A percentile compares a stretch with the other conserved stretches of the same genome.
phyloP scores from a whole-genome alignment of 1,284 basidiomycete genomes.

The Trametes hirsuta region DNA sequence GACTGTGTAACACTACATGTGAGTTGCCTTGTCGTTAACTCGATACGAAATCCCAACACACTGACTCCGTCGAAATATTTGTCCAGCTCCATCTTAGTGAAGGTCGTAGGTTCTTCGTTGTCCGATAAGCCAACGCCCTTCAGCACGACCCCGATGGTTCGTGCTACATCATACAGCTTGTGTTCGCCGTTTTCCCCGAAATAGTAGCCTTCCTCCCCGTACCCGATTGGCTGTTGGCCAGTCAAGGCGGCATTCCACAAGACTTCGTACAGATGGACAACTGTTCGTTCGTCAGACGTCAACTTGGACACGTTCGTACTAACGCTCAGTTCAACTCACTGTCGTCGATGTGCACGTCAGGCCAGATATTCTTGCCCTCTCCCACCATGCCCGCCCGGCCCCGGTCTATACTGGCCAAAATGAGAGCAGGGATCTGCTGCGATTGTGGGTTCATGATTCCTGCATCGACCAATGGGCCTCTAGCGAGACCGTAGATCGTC shows the following conservation, averaged over 20 bases:
- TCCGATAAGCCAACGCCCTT: constrained; percentile 32
- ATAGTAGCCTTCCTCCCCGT: constrained; percentile 50
- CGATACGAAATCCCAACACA: not conserved
- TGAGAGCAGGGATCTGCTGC: constrained; percentile 25
- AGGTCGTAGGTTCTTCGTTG: constrained; percentile 32
- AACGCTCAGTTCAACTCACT: not conserved
- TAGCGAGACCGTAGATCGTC: constrained; percentile 41
- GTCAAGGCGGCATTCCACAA: constrained; percentile 23
- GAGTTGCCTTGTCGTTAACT: not conserved
- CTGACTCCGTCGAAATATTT: constrained; percentile 25
- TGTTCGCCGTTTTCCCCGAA: constrained; percentile 52
- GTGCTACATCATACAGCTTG: constrained; percentile 37
- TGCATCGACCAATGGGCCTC: constrained; percentile 36
- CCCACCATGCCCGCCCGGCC: constrained; percentile 39
- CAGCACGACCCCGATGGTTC: constrained; percentile 41
- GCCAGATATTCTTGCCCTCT: constrained; percentile 34
- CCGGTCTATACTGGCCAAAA: constrained; percentile 33
- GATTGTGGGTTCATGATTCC: constrained; percentile 41
- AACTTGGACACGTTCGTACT: not conserved
- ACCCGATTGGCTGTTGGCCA: constrained; percentile 24
- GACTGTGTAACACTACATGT: not conserved
- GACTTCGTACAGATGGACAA: constrained; percentile 24
- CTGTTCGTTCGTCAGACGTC: constrained; percentile 5
- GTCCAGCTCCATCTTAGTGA: constrained; percentile 36
- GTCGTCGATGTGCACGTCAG: constrained; percentile 32